A percentile compares a stretch with the other conserved stretches of the same genome.
These are phyloP conservation scores for Barnettozyma populi DNA, from an alignment of 805 yeast genomes.

Conservation along the genomic window DNA sequence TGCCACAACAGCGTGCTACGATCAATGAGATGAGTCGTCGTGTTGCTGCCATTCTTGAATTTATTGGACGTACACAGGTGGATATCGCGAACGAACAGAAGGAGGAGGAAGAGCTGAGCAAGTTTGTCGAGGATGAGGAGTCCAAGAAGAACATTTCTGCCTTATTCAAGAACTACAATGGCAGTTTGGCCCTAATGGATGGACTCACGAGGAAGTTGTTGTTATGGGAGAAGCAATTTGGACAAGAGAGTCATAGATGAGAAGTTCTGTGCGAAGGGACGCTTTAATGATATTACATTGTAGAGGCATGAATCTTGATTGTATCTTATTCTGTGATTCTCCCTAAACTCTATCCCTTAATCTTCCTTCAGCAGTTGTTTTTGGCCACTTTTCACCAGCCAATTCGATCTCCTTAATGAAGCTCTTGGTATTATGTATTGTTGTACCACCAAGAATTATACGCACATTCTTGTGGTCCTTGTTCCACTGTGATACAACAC, in stretches of 20 bases:
- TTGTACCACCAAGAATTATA: constrained; percentile 77
- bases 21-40: constrained; percentile 83
- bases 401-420: constrained; percentile 30
- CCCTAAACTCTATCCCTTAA: constrained; percentile 8
- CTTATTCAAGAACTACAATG: constrained; percentile 47
- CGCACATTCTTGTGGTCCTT: constrained; percentile 48
- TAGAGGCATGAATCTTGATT: not conserved
- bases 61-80: constrained; percentile 79
- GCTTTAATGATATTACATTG: not conserved
- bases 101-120: constrained; percentile 45
- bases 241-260: constrained; percentile 21
- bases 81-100: constrained; percentile 73
- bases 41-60: constrained; percentile 85
- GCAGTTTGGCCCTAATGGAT: constrained; percentile 64
- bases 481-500: constrained; percentile 71
- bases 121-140: constrained; percentile 38
- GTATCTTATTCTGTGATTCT: not conserved
- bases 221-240: constrained; percentile 72
- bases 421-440: constrained; percentile 42
- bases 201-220: constrained; percentile 63
- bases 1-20: constrained; percentile 71
- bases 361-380: constrained; percentile 11
- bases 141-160: constrained; percentile 34
- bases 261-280: not conserved
- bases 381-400: constrained; percentile 34